Percentiles rank a stretch among this genome's conserved stretches.
Conservation (phyloP, 2,329 filamentous ascomycete genomes). For the Botrytis sinoallii region DNA sequence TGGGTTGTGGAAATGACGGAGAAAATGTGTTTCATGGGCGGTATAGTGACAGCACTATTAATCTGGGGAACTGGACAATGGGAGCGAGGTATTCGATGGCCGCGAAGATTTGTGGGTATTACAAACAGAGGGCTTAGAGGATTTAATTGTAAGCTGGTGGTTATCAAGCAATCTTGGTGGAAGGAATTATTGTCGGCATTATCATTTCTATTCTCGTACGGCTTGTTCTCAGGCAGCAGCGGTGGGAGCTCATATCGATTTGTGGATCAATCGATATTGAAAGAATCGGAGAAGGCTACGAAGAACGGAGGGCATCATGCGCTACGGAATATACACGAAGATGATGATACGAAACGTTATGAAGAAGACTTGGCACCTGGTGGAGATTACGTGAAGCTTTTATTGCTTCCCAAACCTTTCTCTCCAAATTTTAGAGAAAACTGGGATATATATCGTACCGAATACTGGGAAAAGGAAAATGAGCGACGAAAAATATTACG, state of each 20-base stretch:
- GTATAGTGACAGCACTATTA: constrained; percentile 78
- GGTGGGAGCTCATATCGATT: constrained; percentile 71
- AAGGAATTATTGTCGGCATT: constrained; percentile 70
- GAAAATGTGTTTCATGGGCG: constrained; percentile 88
- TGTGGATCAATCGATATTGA: constrained; percentile 63
- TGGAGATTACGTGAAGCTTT: constrained; percentile 86
- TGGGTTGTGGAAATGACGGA: constrained; percentile 91
- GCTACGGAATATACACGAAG: constrained; percentile 46
- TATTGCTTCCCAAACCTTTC: constrained; percentile 91
- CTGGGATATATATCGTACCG: constrained; percentile 90
- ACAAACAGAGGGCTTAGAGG: constrained; percentile 85
- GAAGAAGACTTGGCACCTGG: constrained; percentile 90
- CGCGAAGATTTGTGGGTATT: constrained; percentile 81
- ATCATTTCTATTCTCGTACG: constrained; percentile 75
- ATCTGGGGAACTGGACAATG: constrained; percentile 96
- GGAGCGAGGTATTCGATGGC: constrained; percentile 93
- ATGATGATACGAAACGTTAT: constrained; percentile 63
- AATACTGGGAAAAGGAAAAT: constrained; percentile 98
- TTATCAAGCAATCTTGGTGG: constrained; percentile 80
- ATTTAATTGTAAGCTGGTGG: constrained; percentile 95
- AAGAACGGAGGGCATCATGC: constrained; percentile 44
- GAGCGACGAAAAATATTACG: constrained; percentile 75
- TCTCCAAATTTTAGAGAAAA: constrained; percentile 92
- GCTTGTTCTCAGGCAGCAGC: constrained; percentile 63
- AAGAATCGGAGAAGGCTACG: constrained; percentile 59